Evolutionary conservation across 108 stramenopile genomes (phyloP).

Genomic region (Nannochloropsis oceanica): DNA sequence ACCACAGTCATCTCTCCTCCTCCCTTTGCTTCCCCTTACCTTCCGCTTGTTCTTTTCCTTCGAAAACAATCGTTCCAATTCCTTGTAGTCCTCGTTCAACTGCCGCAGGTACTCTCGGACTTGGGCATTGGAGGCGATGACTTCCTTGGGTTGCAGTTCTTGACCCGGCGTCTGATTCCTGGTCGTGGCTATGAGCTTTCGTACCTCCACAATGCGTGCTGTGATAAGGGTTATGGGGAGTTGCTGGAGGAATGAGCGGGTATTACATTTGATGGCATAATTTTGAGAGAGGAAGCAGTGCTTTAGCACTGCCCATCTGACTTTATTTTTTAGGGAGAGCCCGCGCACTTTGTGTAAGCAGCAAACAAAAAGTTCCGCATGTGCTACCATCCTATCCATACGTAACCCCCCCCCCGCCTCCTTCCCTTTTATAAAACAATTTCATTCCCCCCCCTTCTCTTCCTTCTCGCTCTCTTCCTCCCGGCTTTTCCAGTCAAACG

Average conservation of each 20-base stretch:
- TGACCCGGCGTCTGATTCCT: background rate
- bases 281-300: too few relatives aligned
- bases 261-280: too few relatives aligned
- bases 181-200: background rate
- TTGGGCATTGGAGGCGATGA: background rate
- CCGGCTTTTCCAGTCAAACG: background rate
- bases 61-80: background rate
- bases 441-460: too few relatives aligned
- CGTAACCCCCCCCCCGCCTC: too few relatives aligned
- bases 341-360: too few relatives aligned
- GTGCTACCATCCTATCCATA: too few relatives aligned
- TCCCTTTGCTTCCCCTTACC: background rate
- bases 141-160: background rate
- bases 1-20: background rate
- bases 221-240: background rate
- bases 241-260: too few relatives aligned
- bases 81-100: background rate
- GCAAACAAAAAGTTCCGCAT: too few relatives aligned
- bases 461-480: too few relatives aligned
- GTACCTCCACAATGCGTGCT: background rate
- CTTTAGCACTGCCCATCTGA: too few relatives aligned
- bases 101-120: constrained; percentile 2
- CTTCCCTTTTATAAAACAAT: too few relatives aligned
- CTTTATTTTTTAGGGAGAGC: too few relatives aligned
- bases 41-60: constrained; percentile 48